phyloP scores from a whole-genome alignment of 257 asterid genomes.

The Dorcoceras hygrometricum region DNA sequence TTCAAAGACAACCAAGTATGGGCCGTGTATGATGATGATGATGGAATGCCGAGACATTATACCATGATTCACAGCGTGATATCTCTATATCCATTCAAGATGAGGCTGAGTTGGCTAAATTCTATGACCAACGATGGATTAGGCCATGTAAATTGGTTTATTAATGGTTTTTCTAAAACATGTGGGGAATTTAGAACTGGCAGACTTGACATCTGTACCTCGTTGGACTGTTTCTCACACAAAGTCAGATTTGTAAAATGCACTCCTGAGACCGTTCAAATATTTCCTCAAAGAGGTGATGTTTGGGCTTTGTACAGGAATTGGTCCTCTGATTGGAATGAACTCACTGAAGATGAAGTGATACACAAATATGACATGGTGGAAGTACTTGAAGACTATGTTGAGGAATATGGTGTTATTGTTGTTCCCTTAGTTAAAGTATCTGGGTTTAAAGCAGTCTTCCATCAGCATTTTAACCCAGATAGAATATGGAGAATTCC shows the following conservation, averaged over 20 bases:
- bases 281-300: conserved; percentile 61
- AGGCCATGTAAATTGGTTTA: conserved; percentile 40
- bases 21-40: conserved; percentile 70
- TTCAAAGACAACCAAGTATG: conserved; percentile 61
- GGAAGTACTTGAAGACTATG: conserved; percentile 64
- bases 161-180: conserved; percentile 44
- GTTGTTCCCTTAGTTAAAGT: conserved; percentile 62
- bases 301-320: conserved; percentile 77
- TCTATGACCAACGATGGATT: conserved; percentile 36
- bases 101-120: conserved; percentile 52
- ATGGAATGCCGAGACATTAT: conserved; percentile 74
- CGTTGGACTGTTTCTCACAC: conserved; percentile 58
- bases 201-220: conserved; percentile 35
- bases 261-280: conserved; percentile 38
- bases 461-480: conserved; percentile 51
- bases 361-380: conserved; percentile 55
- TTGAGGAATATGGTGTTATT: conserved; percentile 54
- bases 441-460: conserved; percentile 59
- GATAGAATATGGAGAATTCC: conserved; percentile 55
- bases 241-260: conserved; percentile 40
- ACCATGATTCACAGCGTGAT: conserved; percentile 54
- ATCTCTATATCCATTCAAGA: conserved; percentile 58
- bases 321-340: conserved; percentile 74
- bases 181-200: conserved; percentile 55
- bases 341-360: conserved; percentile 50